These are phyloP conservation scores for Candida loeiensis DNA, from an alignment of 805 yeast genomes.

Conservation along the genomic window DNA sequence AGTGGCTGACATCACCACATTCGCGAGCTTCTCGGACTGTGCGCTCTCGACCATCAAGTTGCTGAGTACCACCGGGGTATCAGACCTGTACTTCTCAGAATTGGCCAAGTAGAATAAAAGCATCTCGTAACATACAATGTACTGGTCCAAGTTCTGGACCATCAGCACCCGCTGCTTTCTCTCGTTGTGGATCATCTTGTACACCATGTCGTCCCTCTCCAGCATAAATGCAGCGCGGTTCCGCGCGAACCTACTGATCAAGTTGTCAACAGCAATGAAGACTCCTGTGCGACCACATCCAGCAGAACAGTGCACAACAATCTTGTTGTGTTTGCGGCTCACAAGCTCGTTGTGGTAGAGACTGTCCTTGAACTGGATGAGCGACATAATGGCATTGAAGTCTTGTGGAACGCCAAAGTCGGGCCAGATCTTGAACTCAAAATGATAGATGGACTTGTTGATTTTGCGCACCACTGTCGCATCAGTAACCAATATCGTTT, in stretches of 20 bases:
- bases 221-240: slow-evolving; percentile 8
- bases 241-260: slow-evolving; percentile 15
- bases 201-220: slow-evolving; percentile 50
- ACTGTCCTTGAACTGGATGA: slow-evolving; percentile 33
- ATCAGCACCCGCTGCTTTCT: slow-evolving; percentile 74
- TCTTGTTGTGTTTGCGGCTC: slow-evolving; percentile 7
- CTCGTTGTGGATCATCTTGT: slow-evolving; percentile 59
- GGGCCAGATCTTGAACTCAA: slow-evolving; percentile 45
- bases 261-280: slow-evolving; percentile 25
- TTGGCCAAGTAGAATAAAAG: slow-evolving; percentile 26
- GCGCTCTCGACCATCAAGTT: slow-evolving; percentile 7
- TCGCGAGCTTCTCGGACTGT: background rate
- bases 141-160: slow-evolving; percentile 82
- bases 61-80: slow-evolving; percentile 6
- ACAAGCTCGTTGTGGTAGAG: slow-evolving; percentile 14
- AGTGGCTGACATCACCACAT: background rate
- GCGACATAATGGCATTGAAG: slow-evolving; percentile 26
- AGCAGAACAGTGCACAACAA: slow-evolving; percentile 28
- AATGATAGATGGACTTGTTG: slow-evolving; percentile 28
- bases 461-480: slow-evolving; percentile 11
- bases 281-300: slow-evolving; percentile 32
- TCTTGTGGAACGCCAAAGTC: slow-evolving; percentile 43
- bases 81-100: slow-evolving; percentile 8
- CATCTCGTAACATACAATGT: slow-evolving; percentile 67
- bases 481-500: slow-evolving; percentile 4